Conservation (phyloP, 2,329 filamentous ascomycete species). For the Leptographium flavum region DNA sequence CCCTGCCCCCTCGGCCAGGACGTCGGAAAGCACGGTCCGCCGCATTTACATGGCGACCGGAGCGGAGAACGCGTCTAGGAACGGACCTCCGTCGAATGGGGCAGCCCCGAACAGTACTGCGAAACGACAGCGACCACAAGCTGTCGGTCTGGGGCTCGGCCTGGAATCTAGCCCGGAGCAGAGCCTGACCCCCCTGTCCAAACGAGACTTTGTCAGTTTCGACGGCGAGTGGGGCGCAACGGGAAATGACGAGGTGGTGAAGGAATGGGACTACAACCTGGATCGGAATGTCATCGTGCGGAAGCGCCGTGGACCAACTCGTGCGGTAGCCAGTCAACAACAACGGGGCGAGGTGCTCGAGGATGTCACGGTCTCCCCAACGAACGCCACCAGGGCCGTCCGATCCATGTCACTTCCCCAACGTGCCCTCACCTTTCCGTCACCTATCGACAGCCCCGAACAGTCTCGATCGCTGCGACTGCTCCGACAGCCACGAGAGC, state of each 20-base stretch:
- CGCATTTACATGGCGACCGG: constrained; percentile 6
- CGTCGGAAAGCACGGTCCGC: constrained; percentile 30
- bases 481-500: constrained; percentile 18
- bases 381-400: constrained; percentile 35
- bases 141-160: constrained; percentile 28
- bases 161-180: constrained; percentile 26
- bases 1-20: constrained; percentile 22
- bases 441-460: constrained; percentile 19
- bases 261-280: constrained; percentile 41
- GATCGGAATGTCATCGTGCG: constrained; percentile 38
- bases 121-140: constrained; percentile 17
- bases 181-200: constrained; percentile 26
- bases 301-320: constrained; percentile 24
- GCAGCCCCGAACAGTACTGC: background rate
- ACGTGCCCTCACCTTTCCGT: constrained; percentile 22
- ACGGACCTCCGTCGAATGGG: background rate
- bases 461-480: too few relatives aligned
- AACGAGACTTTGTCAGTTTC: constrained; percentile 36
- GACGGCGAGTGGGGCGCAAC: constrained; percentile 42
- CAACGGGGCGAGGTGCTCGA: constrained; percentile 26
- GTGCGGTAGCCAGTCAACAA: constrained; percentile 5
- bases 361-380: constrained; percentile 31
- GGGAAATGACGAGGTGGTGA: constrained; percentile 28
- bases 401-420: constrained; percentile 33
- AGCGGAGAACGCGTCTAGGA: constrained; percentile 9